Conservation (phyloP, 2,329 filamentous ascomycete species). For the Ophiognomonia clavigignenti-juglandacearum region DNA sequence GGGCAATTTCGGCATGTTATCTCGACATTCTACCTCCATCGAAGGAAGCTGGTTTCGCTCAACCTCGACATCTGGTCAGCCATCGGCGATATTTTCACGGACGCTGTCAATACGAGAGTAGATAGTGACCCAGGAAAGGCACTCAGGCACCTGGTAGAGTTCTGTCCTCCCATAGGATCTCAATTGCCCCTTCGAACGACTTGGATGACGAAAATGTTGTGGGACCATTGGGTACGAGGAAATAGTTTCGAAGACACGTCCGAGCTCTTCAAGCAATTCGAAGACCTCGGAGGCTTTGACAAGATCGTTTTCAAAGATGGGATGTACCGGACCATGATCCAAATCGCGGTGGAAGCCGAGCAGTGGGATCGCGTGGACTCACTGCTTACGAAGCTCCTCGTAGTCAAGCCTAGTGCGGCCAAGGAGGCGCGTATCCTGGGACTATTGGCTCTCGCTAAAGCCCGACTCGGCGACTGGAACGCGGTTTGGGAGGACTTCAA, state of each 20-base stretch:
- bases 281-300: conserved; percentile 19
- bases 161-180: no score
- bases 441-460: conserved; percentile 30
- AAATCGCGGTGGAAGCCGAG: conserved; percentile 33
- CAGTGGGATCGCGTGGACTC: conserved; percentile 25
- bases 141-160: conserved; percentile 23
- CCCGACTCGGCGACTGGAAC: conserved; percentile 36
- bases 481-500: conserved; percentile 30
- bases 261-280: conserved; percentile 23
- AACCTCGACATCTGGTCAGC: conserved; percentile 8
- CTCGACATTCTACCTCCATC: conserved; percentile 27
- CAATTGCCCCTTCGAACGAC: conserved; percentile 22
- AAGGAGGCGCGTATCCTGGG: conserved; percentile 30
- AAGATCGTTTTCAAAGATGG: conserved; percentile 25
- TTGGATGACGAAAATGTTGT: conserved; percentile 34
- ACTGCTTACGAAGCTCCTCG: conserved; percentile 24
- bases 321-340: conserved; percentile 34
- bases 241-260: conserved; percentile 22
- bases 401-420: conserved; percentile 21
- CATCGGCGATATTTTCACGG: conserved; percentile 27
- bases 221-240: conserved; percentile 28
- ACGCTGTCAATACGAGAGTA: conserved; percentile 26
- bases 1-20: conserved; percentile 28
- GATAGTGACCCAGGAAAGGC: conserved; percentile 25
- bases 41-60: conserved; percentile 20